Conservation (phyloP, 495 filamentous ascomycete genomes). For the Aspergillus leporis region DNA sequence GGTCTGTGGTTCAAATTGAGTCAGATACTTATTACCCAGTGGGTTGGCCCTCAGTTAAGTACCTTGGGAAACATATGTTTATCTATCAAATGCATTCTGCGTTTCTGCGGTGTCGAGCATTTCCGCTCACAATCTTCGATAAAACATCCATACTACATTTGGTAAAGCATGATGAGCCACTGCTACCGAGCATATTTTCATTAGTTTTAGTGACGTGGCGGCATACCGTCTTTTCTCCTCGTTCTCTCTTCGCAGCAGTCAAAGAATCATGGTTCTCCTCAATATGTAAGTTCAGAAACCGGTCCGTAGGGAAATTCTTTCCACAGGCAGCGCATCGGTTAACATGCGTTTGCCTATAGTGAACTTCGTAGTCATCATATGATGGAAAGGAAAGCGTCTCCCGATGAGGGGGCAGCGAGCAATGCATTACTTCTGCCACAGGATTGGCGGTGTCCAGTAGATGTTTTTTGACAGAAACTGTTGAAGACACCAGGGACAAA, state of each 20-base stretch:
- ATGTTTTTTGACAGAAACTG: slow-evolving; percentile 28
- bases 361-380: slow-evolving; percentile 82
- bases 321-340: slow-evolving; percentile 83
- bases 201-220: not conserved
- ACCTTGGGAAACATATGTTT: slow-evolving; percentile 90
- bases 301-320: slow-evolving; percentile 73
- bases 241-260: slow-evolving; percentile 64
- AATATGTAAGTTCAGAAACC: slow-evolving; percentile 81
- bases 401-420: slow-evolving; percentile 76
- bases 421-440: slow-evolving; percentile 59
- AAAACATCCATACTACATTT: slow-evolving; percentile 76
- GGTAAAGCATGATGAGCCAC: not conserved
- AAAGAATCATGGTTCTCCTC: slow-evolving; percentile 90
- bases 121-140: slow-evolving; percentile 84
- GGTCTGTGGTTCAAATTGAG: slow-evolving; percentile 42
- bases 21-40: slow-evolving; percentile 4
- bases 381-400: slow-evolving; percentile 67
- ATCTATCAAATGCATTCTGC: slow-evolving; percentile 83
- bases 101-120: slow-evolving; percentile 80
- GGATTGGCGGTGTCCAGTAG: slow-evolving; percentile 22
- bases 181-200: not conserved
- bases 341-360: slow-evolving; percentile 77
- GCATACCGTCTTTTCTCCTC: slow-evolving; percentile 80
- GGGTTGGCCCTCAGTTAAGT: slow-evolving; percentile 9
- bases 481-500: slow-evolving; percentile 24